A percentile compares a stretch with the other conserved stretches of the same genome.
Conservation (phyloP, 345 rosid genomes). For the Capsella bursapastoris region DNA sequence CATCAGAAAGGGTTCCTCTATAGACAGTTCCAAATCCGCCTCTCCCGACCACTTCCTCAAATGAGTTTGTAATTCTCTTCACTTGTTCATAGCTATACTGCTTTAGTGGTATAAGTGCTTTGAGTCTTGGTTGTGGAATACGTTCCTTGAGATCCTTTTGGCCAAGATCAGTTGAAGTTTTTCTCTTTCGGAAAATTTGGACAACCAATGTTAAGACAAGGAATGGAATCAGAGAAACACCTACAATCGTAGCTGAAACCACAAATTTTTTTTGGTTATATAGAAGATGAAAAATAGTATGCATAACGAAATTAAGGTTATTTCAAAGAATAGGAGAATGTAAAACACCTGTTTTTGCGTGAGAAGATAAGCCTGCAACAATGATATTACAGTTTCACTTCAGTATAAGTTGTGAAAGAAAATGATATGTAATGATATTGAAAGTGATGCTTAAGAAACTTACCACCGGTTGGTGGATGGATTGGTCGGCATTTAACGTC, state of each 20-base stretch:
- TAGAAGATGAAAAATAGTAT: too few relatives aligned
- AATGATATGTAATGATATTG: too few relatives aligned
- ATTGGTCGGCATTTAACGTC: too few relatives aligned
- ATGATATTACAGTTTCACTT: too few relatives aligned
- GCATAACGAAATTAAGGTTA: too few relatives aligned
- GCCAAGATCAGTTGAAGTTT: not conserved
- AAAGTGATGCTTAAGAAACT: too few relatives aligned
- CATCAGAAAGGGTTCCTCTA: slow-evolving; percentile 1
- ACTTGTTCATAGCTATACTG: not conserved
- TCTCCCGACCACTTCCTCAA: not conserved
- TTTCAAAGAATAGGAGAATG: too few relatives aligned
- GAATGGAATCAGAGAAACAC: not conserved
- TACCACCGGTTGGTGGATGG: too few relatives aligned
- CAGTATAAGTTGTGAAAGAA: too few relatives aligned
- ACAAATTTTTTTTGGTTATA: too few relatives aligned
- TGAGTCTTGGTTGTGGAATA: not conserved
- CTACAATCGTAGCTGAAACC: not conserved
- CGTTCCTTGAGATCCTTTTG: not conserved
- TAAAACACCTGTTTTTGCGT: too few relatives aligned
- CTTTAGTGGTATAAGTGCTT: not conserved
- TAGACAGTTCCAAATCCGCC: slow-evolving; percentile 19
- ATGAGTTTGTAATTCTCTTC: not conserved
- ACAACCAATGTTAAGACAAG: not conserved
- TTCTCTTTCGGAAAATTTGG: not conserved
- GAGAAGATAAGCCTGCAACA: too few relatives aligned